Evolutionary conservation across 2,329 filamentous ascomycete species (phyloP).

Genomic region (Cytospora paraplurivora): DNA sequence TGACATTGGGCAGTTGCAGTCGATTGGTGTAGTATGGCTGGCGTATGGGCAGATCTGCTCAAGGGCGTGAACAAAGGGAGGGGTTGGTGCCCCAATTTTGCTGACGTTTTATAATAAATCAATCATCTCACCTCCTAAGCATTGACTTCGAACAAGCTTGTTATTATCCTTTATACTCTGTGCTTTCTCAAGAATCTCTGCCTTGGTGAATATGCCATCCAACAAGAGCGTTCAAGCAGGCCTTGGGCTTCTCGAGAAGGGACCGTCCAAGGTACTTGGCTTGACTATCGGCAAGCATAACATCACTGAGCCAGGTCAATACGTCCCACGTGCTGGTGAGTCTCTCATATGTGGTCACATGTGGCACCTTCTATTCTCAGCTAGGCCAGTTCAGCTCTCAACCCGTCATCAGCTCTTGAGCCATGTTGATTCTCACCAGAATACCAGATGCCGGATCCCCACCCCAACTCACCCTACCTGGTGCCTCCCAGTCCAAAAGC

Average conservation of each 20-base stretch:
- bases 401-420: neutral
- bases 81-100: no score
- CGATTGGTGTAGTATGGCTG: no score
- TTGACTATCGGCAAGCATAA: conserved; percentile 19
- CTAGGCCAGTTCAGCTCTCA: neutral
- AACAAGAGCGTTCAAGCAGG: conserved; percentile 19
- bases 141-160: neutral
- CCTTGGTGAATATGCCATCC: conserved; percentile 13
- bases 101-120: no score
- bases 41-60: no score
- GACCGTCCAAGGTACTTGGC: conserved; percentile 24
- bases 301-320: conserved; percentile 15
- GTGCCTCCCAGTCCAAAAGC: conserved; percentile 23
- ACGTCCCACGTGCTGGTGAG: conserved; percentile 22
- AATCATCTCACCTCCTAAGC: no score
- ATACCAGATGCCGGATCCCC: conserved; percentile 13
- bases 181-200: neutral
- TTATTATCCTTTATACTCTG: neutral
- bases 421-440: neutral
- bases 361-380: neutral
- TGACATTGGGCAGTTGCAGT: no score
- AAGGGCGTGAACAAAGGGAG: no score
- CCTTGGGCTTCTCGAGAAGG: conserved; percentile 16
- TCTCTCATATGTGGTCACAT: neutral
- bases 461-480: conserved; percentile 12